phyloP scores from a whole-genome alignment of 2,329 filamentous ascomycete genomes.

The Sordariomycetes sp. region DNA sequence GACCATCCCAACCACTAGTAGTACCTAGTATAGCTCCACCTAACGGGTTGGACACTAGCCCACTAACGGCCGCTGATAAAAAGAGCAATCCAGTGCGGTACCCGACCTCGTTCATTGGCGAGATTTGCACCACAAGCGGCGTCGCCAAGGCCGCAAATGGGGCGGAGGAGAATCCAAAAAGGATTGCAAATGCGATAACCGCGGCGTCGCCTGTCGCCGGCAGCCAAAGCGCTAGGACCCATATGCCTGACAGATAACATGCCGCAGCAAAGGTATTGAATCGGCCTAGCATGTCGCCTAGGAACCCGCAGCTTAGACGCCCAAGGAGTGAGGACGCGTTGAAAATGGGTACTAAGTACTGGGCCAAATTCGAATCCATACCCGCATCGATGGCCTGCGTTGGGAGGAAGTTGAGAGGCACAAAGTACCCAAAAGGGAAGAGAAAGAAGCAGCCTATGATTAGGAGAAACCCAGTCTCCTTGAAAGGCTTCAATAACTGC shows the following conservation, averaged over 20 bases:
- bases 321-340: slow-evolving; percentile 24
- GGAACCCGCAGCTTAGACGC: slow-evolving; percentile 17
- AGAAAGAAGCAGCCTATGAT: slow-evolving; percentile 17
- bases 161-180: slow-evolving; percentile 28
- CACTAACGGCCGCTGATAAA: slow-evolving; percentile 38
- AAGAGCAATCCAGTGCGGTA: slow-evolving; percentile 31
- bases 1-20: slow-evolving; percentile 15
- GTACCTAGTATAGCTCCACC: slow-evolving; percentile 27
- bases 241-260: slow-evolving; percentile 23
- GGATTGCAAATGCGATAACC: slow-evolving; percentile 22
- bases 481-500: slow-evolving; percentile 16
- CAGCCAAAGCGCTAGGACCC: slow-evolving; percentile 28
- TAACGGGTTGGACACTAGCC: slow-evolving; percentile 43
- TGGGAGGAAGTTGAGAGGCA: slow-evolving; percentile 21
- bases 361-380: slow-evolving; percentile 13
- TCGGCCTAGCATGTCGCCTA: slow-evolving; percentile 21
- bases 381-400: slow-evolving; percentile 16
- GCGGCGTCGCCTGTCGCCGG: slow-evolving; percentile 15
- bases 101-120: slow-evolving; percentile 36
- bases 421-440: slow-evolving; percentile 20
- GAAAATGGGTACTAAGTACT: slow-evolving; percentile 23
- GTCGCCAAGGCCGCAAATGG: slow-evolving; percentile 24
- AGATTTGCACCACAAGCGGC: slow-evolving; percentile 34
- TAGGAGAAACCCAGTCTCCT: slow-evolving; percentile 17
- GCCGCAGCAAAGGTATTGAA: slow-evolving; percentile 31